Percentiles rank a stretch among this genome's conserved stretches.
phyloP scores from a whole-genome alignment of 2,329 filamentous ascomycete species.

The Talaromyces sp. region DNA sequence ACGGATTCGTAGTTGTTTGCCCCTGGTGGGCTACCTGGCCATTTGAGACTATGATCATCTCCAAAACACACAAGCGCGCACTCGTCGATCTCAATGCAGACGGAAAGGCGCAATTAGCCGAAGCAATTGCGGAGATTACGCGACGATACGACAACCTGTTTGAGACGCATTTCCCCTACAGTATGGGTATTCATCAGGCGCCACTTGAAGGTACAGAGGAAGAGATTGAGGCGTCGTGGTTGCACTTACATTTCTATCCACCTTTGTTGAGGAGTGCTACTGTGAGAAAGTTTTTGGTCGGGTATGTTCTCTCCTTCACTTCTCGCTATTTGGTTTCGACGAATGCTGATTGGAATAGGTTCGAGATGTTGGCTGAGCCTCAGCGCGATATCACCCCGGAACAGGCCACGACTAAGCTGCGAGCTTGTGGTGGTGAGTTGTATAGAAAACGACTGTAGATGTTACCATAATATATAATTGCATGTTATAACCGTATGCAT shows the following conservation, averaged over 20 bases:
- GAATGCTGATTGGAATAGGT: conserved; percentile 40
- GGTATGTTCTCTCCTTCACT: conserved; percentile 41
- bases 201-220: conserved; percentile 75
- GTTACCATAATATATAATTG: not conserved
- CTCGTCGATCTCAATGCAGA: conserved; percentile 71
- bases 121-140: conserved; percentile 81
- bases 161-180: conserved; percentile 94
- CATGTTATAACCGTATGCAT: not conserved
- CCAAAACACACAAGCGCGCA: conserved; percentile 76
- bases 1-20: conserved; percentile 76
- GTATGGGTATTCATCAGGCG: conserved; percentile 93
- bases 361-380: conserved; percentile 95
- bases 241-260: conserved; percentile 98
- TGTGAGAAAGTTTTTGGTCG: conserved; percentile 92
- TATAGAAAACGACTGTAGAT: conserved; percentile 63
- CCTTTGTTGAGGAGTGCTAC: conserved; percentile 87
- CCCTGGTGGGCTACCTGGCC: conserved; percentile 99
- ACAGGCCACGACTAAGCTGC: conserved; percentile 76
- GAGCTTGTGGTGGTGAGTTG: conserved; percentile 71
- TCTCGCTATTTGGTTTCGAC: not conserved
- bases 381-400: conserved; percentile 97
- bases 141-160: conserved; percentile 95
- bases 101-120: conserved; percentile 71
- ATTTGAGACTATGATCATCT: conserved; percentile 86
- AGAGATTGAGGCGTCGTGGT: conserved; percentile 80